Percentiles rank a stretch among this genome's conserved stretches.
These are phyloP conservation scores for Fusarium pseudonygamai DNA, from an alignment of 2,329 filamentous ascomycete genomes.

Conservation along the genomic window DNA sequence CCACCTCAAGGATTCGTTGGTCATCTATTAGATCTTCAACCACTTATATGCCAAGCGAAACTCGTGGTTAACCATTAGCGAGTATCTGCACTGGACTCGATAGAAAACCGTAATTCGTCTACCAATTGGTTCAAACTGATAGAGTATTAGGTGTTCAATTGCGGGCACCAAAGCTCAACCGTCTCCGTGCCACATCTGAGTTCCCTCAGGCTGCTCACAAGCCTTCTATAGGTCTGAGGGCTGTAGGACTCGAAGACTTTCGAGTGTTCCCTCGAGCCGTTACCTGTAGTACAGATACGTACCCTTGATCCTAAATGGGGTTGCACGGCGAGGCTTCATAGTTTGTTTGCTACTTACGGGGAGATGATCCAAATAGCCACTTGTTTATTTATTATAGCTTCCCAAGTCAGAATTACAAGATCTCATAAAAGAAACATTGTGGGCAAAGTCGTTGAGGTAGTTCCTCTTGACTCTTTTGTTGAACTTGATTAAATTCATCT, in stretches of 20 bases:
- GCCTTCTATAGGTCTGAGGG: neutral
- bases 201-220: neutral
- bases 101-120: neutral
- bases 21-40: neutral
- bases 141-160: neutral
- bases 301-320: neutral
- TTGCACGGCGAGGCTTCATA: neutral
- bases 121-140: neutral
- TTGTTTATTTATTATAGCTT: too few species aligned
- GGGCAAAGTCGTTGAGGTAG: neutral
- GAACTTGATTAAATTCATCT: neutral
- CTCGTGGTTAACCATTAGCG: neutral
- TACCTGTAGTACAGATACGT: conserved; percentile 2
- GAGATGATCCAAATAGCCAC: neutral
- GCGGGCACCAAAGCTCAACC: neutral
- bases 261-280: neutral
- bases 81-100: neutral
- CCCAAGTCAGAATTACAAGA: neutral
- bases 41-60: neutral
- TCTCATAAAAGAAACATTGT: neutral
- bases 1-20: neutral
- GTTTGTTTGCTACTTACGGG: neutral
- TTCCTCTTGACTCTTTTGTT: neutral
- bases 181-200: conserved; percentile 4
- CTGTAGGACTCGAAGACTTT: neutral